Percentiles rank a stretch among this genome's conserved stretches.
Conservation (phyloP, 768 basidiomycete species). For the Mycena albidolilacea region DNA sequence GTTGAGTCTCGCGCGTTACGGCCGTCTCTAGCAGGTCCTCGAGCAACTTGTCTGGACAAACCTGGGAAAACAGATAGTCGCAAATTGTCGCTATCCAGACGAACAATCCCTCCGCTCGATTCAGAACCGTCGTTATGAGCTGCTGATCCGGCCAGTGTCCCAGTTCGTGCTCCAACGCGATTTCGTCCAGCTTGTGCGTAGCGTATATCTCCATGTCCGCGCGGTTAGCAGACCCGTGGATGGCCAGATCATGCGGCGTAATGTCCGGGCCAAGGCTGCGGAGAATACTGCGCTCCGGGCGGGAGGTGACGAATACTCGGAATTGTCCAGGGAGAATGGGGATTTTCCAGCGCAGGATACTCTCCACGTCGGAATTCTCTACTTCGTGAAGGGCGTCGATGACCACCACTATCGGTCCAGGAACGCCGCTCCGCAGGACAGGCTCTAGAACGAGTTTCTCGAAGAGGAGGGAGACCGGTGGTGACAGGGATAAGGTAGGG, state of each 20-base stretch:
- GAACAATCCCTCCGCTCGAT: constrained; percentile 42
- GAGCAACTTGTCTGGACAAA: constrained; percentile 34
- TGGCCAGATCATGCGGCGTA: constrained; percentile 22
- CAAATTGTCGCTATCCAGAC: constrained; percentile 41
- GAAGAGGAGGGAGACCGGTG: neutral
- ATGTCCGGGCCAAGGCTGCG: constrained; percentile 17
- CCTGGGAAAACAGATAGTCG: constrained; percentile 32
- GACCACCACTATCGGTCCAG: constrained; percentile 25
- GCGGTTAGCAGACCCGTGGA: constrained; percentile 31
- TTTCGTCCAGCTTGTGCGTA: constrained; percentile 32
- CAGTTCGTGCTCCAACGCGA: constrained; percentile 22
- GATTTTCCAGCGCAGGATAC: constrained; percentile 36
- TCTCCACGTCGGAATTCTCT: constrained; percentile 32
- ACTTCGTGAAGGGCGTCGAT: constrained; percentile 47
- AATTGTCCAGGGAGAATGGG: constrained; percentile 37
- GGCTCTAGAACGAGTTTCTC: constrained; percentile 2
- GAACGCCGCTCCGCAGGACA: neutral
- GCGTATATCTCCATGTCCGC: constrained; percentile 39
- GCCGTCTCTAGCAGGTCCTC: constrained; percentile 18
- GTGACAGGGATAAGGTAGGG: neutral
- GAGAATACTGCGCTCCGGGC: constrained; percentile 34
- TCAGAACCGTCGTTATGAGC: constrained; percentile 10
- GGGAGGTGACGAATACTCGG: constrained; percentile 43
- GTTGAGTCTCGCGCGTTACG: neutral
- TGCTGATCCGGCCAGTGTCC: constrained; percentile 10